A percentile compares a stretch with the other conserved stretches of the same genome.
Conservation (phyloP, 208 protist species). For the Trichomonas tenax region DNA sequence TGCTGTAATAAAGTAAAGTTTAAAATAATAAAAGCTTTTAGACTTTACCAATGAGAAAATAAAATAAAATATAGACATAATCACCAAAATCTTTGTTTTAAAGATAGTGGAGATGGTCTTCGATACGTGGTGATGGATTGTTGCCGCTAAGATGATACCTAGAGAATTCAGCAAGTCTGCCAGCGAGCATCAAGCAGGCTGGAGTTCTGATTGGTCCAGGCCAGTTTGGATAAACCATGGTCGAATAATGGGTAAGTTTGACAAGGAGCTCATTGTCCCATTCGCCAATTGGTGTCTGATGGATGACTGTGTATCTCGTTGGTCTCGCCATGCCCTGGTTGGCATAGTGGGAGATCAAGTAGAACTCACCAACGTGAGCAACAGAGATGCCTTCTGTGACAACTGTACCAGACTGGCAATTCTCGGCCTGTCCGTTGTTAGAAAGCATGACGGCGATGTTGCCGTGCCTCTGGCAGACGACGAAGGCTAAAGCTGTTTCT, state of each 20-base stretch:
- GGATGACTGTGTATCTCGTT: constrained; percentile 12
- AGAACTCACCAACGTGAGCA: background rate
- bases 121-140: background rate
- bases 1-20: no score
- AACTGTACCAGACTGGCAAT: background rate
- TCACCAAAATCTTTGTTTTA: no score
- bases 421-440: background rate
- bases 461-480: background rate
- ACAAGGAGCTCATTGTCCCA: background rate
- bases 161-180: background rate
- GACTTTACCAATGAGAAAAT: no score
- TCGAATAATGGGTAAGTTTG: background rate
- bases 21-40: no score
- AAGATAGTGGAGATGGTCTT: background rate
- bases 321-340: background rate
- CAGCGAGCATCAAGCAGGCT: background rate
- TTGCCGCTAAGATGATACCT: background rate
- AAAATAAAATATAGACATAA: no score
- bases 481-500: background rate
- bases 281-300: background rate
- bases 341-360: background rate
- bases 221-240: background rate
- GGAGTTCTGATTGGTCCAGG: background rate
- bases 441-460: background rate
- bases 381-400: background rate